Evolutionary conservation across 495 filamentous ascomycete species (phyloP).

Genomic region (Xylaria telfairii): DNA sequence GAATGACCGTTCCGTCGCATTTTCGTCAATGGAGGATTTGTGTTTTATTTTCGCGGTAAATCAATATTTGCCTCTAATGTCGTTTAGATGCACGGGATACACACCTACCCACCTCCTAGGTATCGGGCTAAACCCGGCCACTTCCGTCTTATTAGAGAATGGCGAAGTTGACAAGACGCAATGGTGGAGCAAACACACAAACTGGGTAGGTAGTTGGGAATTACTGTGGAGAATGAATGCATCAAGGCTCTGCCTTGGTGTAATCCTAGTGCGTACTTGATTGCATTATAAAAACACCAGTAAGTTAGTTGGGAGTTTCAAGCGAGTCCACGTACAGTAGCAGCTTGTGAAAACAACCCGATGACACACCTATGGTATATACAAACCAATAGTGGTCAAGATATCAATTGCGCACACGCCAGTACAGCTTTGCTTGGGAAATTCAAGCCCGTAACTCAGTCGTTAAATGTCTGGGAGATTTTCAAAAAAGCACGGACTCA

Average conservation of each 20-base stretch:
- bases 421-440: constrained; percentile 4
- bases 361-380: neutral
- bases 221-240: too few species aligned
- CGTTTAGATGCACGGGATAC: too few species aligned
- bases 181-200: neutral
- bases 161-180: neutral
- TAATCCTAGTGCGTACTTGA: neutral
- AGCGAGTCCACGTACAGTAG: neutral
- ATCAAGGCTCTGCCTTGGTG: too few species aligned
- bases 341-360: neutral
- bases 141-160: neutral
- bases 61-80: neutral
- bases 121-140: neutral
- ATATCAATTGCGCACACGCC: constrained; percentile 5
- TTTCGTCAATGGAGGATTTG: constrained; percentile 33
- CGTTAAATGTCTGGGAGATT: neutral
- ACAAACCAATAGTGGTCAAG: neutral
- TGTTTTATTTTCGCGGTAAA: constrained; percentile 10
- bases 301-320: neutral
- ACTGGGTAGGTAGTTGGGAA: neutral
- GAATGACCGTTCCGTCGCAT: constrained; percentile 33
- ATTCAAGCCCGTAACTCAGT: constrained; percentile 5
- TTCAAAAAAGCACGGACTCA: neutral
- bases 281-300: neutral
- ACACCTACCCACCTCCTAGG: too few species aligned